These are phyloP conservation scores for Colletotrichum sp. DNA, from an alignment of 2,329 filamentous ascomycete species.

Conservation along the genomic window DNA sequence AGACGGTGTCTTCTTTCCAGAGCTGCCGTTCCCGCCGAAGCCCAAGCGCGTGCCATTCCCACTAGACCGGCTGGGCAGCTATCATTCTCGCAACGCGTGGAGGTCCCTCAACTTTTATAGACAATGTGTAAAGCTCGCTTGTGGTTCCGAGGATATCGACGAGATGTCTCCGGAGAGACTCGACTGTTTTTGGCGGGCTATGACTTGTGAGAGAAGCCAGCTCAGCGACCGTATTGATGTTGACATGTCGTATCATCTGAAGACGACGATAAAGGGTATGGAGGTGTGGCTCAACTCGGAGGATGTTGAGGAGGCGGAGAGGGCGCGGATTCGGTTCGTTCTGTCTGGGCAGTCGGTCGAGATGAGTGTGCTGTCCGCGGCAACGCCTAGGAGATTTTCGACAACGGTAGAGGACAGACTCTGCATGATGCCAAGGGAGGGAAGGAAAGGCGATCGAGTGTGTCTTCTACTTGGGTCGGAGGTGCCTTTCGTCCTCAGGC, in stretches of 20 bases:
- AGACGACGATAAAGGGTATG: not conserved
- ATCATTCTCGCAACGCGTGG: not conserved
- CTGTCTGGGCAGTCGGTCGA: not conserved
- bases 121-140: not conserved
- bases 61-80: not conserved
- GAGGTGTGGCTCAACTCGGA: not conserved
- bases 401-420: not conserved
- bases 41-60: not conserved
- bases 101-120: not conserved
- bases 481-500: conserved; percentile 1
- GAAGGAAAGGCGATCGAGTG: not conserved
- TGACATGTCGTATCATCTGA: not conserved
- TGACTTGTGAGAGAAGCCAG: conserved; percentile 1
- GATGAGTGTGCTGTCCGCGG: not conserved
- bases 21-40: not conserved
- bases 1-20: not conserved
- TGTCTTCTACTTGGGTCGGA: not conserved
- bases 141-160: not conserved
- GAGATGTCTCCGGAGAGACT: not conserved
- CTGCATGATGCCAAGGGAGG: not conserved
- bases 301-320: not conserved
- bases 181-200: not conserved
- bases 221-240: conserved; percentile 2
- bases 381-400: not conserved
- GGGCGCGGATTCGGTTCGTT: not conserved